phyloP scores from a whole-genome alignment of 345 rosid genomes.

The Anastatica hierochuntica region DNA sequence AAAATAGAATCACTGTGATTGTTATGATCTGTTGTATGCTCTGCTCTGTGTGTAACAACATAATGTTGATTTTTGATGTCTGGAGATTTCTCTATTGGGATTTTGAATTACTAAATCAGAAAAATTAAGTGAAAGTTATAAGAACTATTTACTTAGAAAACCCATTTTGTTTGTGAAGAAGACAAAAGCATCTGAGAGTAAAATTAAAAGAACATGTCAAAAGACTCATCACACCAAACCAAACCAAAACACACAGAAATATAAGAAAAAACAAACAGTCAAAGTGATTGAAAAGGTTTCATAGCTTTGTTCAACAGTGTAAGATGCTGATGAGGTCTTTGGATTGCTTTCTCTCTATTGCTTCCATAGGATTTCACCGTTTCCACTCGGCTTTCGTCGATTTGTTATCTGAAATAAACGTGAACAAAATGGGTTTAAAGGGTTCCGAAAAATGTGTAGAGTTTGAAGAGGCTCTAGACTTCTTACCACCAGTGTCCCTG shows the following conservation, averaged over 20 bases:
- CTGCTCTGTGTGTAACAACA: conserved; percentile 1
- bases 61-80: no score
- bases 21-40: conserved; percentile 4
- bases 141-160: conserved; percentile 6
- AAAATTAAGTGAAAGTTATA: no score
- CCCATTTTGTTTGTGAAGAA: conserved; percentile 9
- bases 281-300: conserved; percentile 15
- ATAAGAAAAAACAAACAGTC: conserved; percentile 7
- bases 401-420: conserved; percentile 9
- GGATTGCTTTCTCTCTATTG: conserved; percentile 8
- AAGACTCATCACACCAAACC: conserved; percentile 15
- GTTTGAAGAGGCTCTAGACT: neutral
- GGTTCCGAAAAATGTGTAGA: neutral
- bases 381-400: conserved; percentile 59
- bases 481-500: conserved; percentile 50
- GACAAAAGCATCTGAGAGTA: conserved; percentile 6
- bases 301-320: conserved; percentile 15
- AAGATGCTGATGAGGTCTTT: conserved; percentile 14
- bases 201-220: conserved; percentile 16
- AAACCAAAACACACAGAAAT: conserved; percentile 19
- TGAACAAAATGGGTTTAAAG: neutral
- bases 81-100: no score
- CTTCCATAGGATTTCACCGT: conserved; percentile 35
- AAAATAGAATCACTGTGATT: conserved; percentile 17
- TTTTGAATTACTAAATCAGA: no score